Percentiles rank a stretch among this genome's conserved stretches.
Evolutionary conservation across 441 rosid species (phyloP).

Genomic region (Erodium texanum): DNA sequence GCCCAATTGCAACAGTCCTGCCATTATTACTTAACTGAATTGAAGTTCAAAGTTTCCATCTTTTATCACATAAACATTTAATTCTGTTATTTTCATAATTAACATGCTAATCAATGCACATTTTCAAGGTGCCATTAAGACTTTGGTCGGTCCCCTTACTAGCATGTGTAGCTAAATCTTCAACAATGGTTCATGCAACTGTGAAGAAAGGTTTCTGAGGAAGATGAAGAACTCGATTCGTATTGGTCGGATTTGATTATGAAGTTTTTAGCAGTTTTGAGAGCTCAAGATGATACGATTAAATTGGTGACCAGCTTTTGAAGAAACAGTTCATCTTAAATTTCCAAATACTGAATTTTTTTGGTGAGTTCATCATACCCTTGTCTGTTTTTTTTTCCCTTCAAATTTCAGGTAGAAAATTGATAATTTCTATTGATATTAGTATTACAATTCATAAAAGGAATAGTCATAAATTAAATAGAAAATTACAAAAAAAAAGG

Average conservation of each 20-base stretch:
- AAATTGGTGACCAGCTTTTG: not conserved
- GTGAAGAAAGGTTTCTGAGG: not conserved
- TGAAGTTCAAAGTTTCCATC: not conserved
- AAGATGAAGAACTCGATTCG: not conserved
- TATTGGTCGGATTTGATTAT: not conserved
- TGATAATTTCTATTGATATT: no score
- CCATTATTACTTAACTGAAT: not conserved
- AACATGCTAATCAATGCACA: not conserved
- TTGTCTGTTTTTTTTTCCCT: no score
- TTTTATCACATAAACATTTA: no score
- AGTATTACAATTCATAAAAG: no score
- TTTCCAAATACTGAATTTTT: not conserved
- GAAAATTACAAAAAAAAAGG: no score
- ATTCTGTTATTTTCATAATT: no score
- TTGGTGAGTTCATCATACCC: not conserved
- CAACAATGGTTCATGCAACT: not conserved
- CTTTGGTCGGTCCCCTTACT: not conserved
- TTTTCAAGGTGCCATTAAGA: not conserved
- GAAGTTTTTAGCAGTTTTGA: no score
- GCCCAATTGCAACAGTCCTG: not conserved
- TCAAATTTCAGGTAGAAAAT: no score
- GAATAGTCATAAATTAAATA: no score
- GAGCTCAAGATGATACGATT: not conserved
- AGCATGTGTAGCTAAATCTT: not conserved
- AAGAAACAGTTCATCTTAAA: not conserved